phyloP scores from a whole-genome alignment of 1,284 basidiomycete genomes.

The Ganoderma meredithae region DNA sequence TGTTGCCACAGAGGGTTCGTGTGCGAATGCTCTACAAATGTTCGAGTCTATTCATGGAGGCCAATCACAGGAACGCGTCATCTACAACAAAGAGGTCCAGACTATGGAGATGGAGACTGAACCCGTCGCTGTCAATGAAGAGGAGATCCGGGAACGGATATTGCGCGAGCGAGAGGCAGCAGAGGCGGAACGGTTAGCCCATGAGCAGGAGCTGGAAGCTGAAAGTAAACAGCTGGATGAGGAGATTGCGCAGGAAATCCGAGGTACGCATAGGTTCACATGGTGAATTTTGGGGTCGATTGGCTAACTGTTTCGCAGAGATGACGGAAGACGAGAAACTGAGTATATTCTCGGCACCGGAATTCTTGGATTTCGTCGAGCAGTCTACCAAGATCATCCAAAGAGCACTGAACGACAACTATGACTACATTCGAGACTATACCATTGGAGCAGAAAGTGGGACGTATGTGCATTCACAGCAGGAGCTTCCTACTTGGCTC shows the following conservation, averaged over 20 bases:
- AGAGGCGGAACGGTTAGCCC: slow-evolving; percentile 72
- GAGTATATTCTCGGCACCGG: slow-evolving; percentile 83
- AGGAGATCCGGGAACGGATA: slow-evolving; percentile 78
- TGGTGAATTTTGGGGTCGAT: background rate
- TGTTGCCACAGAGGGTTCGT: slow-evolving; percentile 84
- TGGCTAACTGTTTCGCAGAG: slow-evolving; percentile 53
- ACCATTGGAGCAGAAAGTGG: slow-evolving; percentile 82
- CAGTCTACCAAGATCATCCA: slow-evolving; percentile 96
- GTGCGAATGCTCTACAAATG: slow-evolving; percentile 4
- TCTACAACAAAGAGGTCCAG: slow-evolving; percentile 95
- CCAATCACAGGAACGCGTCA: slow-evolving; percentile 74
- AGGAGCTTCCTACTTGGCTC: background rate
- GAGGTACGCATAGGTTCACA: slow-evolving; percentile 55
- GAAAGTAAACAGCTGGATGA: slow-evolving; percentile 81
- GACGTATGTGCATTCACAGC: slow-evolving; percentile 21
- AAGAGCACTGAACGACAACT: slow-evolving; percentile 93
- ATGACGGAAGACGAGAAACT: slow-evolving; percentile 85
- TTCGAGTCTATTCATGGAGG: background rate
- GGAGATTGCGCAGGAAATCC: slow-evolving; percentile 84
- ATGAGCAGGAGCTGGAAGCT: slow-evolving; percentile 83
- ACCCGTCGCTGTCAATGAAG: slow-evolving; percentile 61
- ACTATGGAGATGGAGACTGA: slow-evolving; percentile 72
- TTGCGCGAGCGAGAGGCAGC: slow-evolving; percentile 64
- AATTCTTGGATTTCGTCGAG: slow-evolving; percentile 94
- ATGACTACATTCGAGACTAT: slow-evolving; percentile 98